Evolutionary conservation across 2,329 filamentous ascomycete species (phyloP), one percentile per base, ranked within the genome.

Genomic region (Penicillium sp.): DNA sequence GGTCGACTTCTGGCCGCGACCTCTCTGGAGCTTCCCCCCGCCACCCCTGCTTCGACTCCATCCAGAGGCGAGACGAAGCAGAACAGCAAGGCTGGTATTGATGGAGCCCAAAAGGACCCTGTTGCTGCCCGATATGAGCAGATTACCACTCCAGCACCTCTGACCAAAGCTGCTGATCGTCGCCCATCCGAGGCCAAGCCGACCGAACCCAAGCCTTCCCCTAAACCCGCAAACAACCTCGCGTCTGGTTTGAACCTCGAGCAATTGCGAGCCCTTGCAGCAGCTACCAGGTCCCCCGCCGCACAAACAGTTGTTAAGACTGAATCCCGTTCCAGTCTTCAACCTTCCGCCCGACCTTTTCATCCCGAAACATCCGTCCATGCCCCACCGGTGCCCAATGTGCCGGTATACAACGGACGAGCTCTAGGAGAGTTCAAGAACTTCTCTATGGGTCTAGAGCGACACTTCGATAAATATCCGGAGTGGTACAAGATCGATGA

Each of bases 221-320:
- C 37, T 21, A 43, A 45, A 13, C 21, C 13, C 23, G 10, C 31
- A 10, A 43, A 15, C 10, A 31, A 15, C 12, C 37, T 42, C 17
- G 37, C 10, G 10, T 35, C 55, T 4, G 27, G 35, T 15, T 33
- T 54, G 33, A 47, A 27, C 21, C 35, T 57, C 1, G 50, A 57
- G 8, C 42, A 57, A 46, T 21, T 57, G 42, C 55, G 55, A 19
- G 42, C 50, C 12, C 55, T 57, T 7, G 55, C 55, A 4, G 55
- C 55, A 40, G 55, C 55, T 33, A 57, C 42, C 50, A 53, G 54
- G 33, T 52, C 54, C 41, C 54, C 54, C 9, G 50, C 54, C 23
- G 37, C 37, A 40, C 19, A 17, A 21, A 19, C 37, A n/a, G 19
- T 6, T 13, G 1, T 45, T 25, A 56, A 56, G 13, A 19, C 47